Base-by-base conservation (phyloP, 768 basidiomycete genomes). In the Boletales sp. region DNA sequence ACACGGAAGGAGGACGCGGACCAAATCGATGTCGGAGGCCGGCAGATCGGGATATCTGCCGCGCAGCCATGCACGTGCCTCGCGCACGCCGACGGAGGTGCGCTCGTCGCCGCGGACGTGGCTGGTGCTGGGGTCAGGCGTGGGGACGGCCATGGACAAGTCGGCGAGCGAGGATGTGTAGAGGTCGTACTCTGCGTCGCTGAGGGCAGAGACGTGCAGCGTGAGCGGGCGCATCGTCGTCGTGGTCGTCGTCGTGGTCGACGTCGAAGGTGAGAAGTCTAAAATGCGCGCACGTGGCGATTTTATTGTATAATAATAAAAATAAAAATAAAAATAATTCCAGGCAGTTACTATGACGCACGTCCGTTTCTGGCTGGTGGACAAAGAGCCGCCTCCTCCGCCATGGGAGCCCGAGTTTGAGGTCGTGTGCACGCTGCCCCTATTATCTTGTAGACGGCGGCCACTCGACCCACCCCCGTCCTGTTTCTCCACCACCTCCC, bases 151-250 rank as follows among this genome's bases (percentile, higher is more conserved):
- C 10, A 68, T 52, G 38, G 73, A 68, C 37, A 86, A 72, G 51
- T 83, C 84, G 42, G 64, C 63, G 37, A 90, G 70, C 35, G 81
- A 79, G 1, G 75, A 52, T 0, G 84, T 88, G 69, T 86, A 90
- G 18, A 84, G 63, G 13, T 71, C 65, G 64, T 89, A 90, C 65
- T 90, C 88, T 15, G 73, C 69, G 65, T 90, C 80, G 57, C 77
- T 88, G 52, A 90, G 81, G 0, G 88, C 88, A 32, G 89, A 90
- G 17, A 81, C 73, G 55, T 91, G 88, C 7, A 90, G 77, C 18
- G 71, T 75, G 21, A 89, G 75, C 38, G 77, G 80, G 44, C 87
- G 78, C 83, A 81, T 81, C n/a, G 58, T 49, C 44, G 45, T 46
- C 31, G 46, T 32, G 30, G 37, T 12, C 24, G 24, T 27, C 24